These are phyloP conservation scores for Talaromyces borbonicus DNA, from an alignment of 495 filamentous ascomycete genomes.

Conservation along the genomic window DNA sequence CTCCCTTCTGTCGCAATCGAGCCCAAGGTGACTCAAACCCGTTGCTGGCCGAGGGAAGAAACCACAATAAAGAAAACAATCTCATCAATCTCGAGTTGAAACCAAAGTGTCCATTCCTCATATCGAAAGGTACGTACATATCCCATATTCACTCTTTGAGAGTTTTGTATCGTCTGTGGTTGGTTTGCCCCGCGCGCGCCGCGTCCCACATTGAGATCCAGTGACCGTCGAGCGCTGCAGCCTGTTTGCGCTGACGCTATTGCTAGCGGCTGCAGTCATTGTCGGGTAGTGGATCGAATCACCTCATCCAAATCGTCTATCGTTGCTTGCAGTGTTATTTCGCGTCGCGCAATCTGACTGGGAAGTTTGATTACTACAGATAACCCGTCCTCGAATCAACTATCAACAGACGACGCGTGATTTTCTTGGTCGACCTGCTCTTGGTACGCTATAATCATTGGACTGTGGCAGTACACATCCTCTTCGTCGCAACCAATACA, in stretches of 20 bases:
- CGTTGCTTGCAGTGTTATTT: conserved; percentile 19
- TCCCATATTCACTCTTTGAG: no score
- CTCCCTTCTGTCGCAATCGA: neutral
- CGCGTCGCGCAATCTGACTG: conserved; percentile 14
- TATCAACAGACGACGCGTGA: neutral
- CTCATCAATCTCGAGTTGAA: no score
- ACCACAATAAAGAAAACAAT: neutral
- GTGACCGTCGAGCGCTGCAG: conserved; percentile 36
- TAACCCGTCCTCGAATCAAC: neutral
- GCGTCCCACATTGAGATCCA: conserved; percentile 21
- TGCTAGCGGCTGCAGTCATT: conserved; percentile 28
- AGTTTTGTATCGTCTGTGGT: neutral
- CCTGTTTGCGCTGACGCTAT: conserved; percentile 37
- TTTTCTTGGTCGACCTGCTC: no score
- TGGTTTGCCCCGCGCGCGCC: conserved; percentile 13
- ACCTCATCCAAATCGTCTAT: conserved; percentile 18
- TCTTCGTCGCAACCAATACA: neutral
- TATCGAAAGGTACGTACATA: no score
- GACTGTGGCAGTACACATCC: conserved; percentile 1
- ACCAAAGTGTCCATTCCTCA: no score
- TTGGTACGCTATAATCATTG: no score
- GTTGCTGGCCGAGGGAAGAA: no score
- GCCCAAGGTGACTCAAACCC: no score
- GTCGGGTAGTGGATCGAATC: conserved; percentile 34
- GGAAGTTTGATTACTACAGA: conserved; percentile 1